Evolutionary conservation across 805 yeast genomes (phyloP), one percentile per base, ranked within the genome.

Genomic region (Candida boleticola): DNA sequence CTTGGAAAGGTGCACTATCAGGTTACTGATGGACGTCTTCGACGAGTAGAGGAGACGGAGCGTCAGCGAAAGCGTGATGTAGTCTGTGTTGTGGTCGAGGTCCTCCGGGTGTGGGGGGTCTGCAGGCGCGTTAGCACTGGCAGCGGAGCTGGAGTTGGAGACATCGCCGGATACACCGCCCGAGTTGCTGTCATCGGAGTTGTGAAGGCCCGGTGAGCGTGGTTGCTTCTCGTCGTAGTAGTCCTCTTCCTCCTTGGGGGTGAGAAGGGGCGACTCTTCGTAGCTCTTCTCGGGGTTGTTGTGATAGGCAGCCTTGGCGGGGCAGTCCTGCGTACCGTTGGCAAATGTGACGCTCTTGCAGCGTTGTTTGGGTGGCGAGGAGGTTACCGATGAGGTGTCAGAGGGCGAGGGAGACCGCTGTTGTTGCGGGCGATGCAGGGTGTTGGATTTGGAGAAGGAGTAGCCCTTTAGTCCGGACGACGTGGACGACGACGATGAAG

Each of bases 171-270:
- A 29, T n/a, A n/a, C n/a, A n/a, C n/a, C n/a, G 17, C 10, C 10
- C 10, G 39, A 17, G 7, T 16, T 18, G 9, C 10, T 33, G 13
- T 13, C 29, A 13, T 4, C 11, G 32, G 6, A 6, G 17, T 11
- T 29, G 17, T 14, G 13, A 21, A n/a, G 11, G 10, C 25, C n/a
- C 13, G 29, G 19, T 6, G 27, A 7, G n/a, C 25, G 20, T 16
- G 19, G 14, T 19, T 33, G n/a, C 18, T 19, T 26, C 9, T 39
- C 36, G 6, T 39, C 54, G 17, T 54, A 55, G 22, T 57, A 55
- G 43, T 59, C 58, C 22, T 61, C 66, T 29, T 68, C 74, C 20
- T 69, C 70, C 44, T 66, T 68, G 4, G 74, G 74, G 2, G 74
- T 69, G 39, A 68, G 55, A 26, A 69, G 57, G 5, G 72, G 73